phyloP scores from a whole-genome alignment of 208 protist genomes.

The Trypanosoma avium region DNA sequence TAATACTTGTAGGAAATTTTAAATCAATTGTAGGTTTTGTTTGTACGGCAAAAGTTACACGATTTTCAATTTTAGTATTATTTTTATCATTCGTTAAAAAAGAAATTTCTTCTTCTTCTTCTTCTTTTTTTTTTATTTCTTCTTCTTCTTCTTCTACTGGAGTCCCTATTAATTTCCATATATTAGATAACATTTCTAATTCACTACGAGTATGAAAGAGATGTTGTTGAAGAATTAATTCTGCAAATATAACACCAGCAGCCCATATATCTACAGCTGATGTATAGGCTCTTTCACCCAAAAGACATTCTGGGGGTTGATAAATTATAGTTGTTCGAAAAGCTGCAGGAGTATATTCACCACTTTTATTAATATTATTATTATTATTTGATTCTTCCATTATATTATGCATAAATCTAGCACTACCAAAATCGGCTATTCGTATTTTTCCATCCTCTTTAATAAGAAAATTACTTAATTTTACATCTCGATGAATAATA shows the following conservation, averaged over 20 bases:
- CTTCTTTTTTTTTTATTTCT: neutral
- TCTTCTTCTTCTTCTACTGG: constrained; percentile 9
- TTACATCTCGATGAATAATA: constrained; percentile 89
- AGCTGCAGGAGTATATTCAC: constrained; percentile 61
- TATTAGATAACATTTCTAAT: constrained; percentile 71
- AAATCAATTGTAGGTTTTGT: constrained; percentile 47
- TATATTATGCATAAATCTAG: constrained; percentile 45
- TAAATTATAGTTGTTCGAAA: constrained; percentile 88
- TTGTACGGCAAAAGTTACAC: constrained; percentile 19
- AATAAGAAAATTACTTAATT: constrained; percentile 87
- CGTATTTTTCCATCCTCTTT: constrained; percentile 58
- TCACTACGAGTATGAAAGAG: constrained; percentile 71
- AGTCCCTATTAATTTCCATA: constrained; percentile 80
- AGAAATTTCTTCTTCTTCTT: neutral
- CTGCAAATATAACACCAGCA: constrained; percentile 82
- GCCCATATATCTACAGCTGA: constrained; percentile 84
- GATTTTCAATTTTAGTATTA: neutral
- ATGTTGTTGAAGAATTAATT: constrained; percentile 76
- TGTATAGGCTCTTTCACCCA: constrained; percentile 60
- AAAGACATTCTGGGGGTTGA: constrained; percentile 74
- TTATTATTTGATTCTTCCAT: neutral
- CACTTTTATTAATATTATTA: neutral
- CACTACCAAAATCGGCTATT: constrained; percentile 88
- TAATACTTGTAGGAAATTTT: constrained; percentile 57
- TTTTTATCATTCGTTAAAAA: neutral